Conservation (phyloP, 345 rosid species). For the Acer negundo region DNA sequence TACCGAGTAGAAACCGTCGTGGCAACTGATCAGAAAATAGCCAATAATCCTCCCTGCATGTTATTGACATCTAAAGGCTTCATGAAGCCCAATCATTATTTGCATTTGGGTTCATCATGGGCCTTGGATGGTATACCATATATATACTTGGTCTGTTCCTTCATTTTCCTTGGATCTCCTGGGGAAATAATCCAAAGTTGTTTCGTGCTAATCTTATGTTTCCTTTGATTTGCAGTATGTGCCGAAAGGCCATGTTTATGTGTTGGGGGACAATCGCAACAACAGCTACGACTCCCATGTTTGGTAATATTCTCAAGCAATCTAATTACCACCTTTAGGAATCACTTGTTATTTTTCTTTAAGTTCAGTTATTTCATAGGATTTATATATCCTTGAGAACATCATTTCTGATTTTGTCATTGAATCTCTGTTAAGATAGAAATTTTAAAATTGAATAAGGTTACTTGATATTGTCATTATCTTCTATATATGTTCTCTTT, state of each 20-base stretch:
- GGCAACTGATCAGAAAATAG: not conserved
- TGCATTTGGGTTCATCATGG: not conserved
- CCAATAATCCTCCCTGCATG: conserved; percentile 1
- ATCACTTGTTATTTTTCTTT: too few relatives aligned
- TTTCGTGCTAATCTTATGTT: not conserved
- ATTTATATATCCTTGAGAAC: not conserved
- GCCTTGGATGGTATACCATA: conserved; percentile 1
- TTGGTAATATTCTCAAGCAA: conserved; percentile 24
- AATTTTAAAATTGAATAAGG: too few relatives aligned
- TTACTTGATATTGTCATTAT: not conserved
- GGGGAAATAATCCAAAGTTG: not conserved
- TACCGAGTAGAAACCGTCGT: not conserved
- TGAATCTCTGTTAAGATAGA: not conserved
- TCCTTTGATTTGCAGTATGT: conserved; percentile 32
- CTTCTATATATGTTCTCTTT: not conserved
- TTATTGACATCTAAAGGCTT: conserved; percentile 17
- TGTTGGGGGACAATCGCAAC: conserved; percentile 43
- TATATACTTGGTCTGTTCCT: conserved; percentile 11
- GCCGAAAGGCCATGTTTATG: conserved; percentile 35
- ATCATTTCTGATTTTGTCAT: not conserved
- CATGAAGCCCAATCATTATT: not conserved
- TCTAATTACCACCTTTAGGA: not conserved
- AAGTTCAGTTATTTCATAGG: not conserved
- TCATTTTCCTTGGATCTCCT: not conserved
- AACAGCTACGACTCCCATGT: conserved; percentile 41